These are phyloP conservation scores for Breynia disticha DNA, from an alignment of 441 rosid species.

Conservation along the genomic window DNA sequence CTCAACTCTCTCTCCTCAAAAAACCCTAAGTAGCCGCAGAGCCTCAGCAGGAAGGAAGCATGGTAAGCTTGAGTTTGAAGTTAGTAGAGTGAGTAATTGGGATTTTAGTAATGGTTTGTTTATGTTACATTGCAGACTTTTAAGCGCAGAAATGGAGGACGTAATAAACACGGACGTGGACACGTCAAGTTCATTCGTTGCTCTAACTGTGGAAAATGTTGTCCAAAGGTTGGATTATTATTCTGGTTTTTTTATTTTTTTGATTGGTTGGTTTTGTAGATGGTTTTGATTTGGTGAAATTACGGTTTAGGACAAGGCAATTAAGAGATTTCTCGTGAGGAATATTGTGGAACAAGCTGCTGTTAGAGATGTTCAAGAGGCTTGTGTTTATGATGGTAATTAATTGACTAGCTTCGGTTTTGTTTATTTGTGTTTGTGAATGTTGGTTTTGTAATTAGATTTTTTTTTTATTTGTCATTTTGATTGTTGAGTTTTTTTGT, in stretches of 20 bases:
- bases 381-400: slow-evolving; percentile 66
- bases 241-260: neutral
- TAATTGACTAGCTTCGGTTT: no score
- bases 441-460: slow-evolving; percentile 18
- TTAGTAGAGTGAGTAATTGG: no score
- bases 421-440: no score
- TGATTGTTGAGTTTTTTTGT: neutral
- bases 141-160: slow-evolving; percentile 92
- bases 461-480: slow-evolving; percentile 1
- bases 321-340: slow-evolving; percentile 88
- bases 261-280: neutral
- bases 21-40: no score
- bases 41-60: no score
- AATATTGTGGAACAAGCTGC: slow-evolving; percentile 97
- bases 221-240: slow-evolving; percentile 52
- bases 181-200: slow-evolving; percentile 89
- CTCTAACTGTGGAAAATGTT: slow-evolving; percentile 94
- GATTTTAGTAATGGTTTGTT: no score
- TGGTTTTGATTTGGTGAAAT: no score
- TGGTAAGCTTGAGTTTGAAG: no score
- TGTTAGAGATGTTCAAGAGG: slow-evolving; percentile 88
- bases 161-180: slow-evolving; percentile 96
- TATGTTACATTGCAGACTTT: slow-evolving; percentile 40
- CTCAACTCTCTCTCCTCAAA: no score
- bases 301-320: slow-evolving; percentile 59